These are phyloP conservation scores for Bretschneidera sinensis DNA, from an alignment of 345 rosid species.

Conservation along the genomic window DNA sequence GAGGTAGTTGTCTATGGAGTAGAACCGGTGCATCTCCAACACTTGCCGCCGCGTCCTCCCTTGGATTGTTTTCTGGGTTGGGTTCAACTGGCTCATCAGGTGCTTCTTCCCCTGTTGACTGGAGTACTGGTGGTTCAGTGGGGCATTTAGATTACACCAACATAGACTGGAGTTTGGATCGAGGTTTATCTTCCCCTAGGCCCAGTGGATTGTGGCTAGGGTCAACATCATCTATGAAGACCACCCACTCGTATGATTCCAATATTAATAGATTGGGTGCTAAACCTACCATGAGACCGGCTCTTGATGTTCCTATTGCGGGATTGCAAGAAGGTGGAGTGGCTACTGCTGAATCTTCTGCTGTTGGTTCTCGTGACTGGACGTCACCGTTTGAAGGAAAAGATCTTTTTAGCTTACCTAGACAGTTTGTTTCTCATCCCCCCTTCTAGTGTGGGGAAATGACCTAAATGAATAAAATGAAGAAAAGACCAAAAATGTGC, in stretches of 20 bases:
- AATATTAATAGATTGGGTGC: slow-evolving; percentile 30
- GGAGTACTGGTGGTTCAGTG: slow-evolving; percentile 58
- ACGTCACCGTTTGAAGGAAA: slow-evolving; percentile 86
- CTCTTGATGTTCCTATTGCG: slow-evolving; percentile 25
- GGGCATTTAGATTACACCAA: slow-evolving; percentile 54
- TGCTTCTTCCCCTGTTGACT: slow-evolving; percentile 62
- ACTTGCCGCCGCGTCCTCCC: slow-evolving; percentile 70
- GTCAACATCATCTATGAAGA: slow-evolving; percentile 29
- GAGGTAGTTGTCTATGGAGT: slow-evolving; percentile 51
- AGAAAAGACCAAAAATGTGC: slow-evolving; percentile 29
- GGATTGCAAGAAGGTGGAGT: slow-evolving; percentile 43
- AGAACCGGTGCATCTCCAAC: slow-evolving; percentile 45
- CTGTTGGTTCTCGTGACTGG: slow-evolving; percentile 62
- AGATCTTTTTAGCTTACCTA: slow-evolving; percentile 85
- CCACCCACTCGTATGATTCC: slow-evolving; percentile 30
- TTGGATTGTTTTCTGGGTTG: slow-evolving; percentile 70
- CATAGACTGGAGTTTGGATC: slow-evolving; percentile 82
- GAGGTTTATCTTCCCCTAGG: slow-evolving; percentile 39
- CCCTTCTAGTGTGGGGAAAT: slow-evolving; percentile 46
- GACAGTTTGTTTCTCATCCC: slow-evolving; percentile 77
- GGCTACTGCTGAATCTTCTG: slow-evolving; percentile 32
- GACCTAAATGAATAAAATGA: neutral
- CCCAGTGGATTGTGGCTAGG: slow-evolving; percentile 41
- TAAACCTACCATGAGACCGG: slow-evolving; percentile 38
- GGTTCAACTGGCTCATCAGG: slow-evolving; percentile 55